Evolutionary conservation across 1,139 yeast genomes (phyloP), one percentile per base, ranked within the genome.

Genomic region (Pichia sp.): DNA sequence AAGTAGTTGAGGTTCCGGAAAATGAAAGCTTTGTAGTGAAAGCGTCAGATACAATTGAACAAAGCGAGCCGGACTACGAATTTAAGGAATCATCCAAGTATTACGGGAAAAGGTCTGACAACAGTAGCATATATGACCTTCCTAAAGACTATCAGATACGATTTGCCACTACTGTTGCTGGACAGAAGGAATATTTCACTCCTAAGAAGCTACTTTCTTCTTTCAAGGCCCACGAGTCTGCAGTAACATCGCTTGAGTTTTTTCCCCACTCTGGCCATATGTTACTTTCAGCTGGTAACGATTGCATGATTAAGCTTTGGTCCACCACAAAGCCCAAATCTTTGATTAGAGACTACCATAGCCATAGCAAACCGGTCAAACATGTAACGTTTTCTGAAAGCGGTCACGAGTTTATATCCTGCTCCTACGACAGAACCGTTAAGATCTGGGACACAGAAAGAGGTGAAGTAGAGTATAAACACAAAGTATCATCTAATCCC

Each of bases 391-490:
- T 90, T 70, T 75, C 75, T 58, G 69, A 72, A 6, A 69, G 68
- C 15, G 97, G 97, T 0, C 64, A 71, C 4, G 68, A 67, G 54
- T 87, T 90, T 64, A 62, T 89, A n/a, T 86, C 95, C 66, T 81
- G 90, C 57, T 81, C 92, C 0, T 88, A 79, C 67, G 97, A 90
- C 67, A 79, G 76, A 57, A 69, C 69, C 23, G 77, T 88, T 5
- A 76, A 80, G 51, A 70, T 87, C 15, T 90, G 97, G 97, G 82
- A 89, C 56, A 88, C 96, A 0, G 90, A 83, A 63, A 76, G 85
- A 0, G 97, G 97, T 0, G 72, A 75, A 45, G 80, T 89, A 26
- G 61, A 76, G 5, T 69, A 74, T 15, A 72, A 78, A 29, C 66
- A 79, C 43, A 68, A 60, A 38, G 67, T 74, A 45, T 67, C 63